These are phyloP conservation scores for Penicillium odoratum DNA, from an alignment of 495 filamentous ascomycete genomes.

Conservation along the genomic window DNA sequence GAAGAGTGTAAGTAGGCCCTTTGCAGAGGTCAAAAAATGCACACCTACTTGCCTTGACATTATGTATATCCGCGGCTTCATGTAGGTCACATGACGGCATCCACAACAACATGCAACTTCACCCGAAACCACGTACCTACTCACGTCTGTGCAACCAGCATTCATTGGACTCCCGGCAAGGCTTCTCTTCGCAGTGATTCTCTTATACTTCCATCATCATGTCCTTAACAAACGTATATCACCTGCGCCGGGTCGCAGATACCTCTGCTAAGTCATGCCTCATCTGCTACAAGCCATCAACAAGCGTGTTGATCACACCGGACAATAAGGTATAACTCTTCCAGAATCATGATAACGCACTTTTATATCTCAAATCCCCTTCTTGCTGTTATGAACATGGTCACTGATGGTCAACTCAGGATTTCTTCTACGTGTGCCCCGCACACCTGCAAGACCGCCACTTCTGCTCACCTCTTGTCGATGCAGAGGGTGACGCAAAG, in stretches of 20 bases:
- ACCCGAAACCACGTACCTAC: neutral
- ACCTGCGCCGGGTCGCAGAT: conserved; percentile 86
- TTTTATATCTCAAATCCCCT: too few relatives aligned
- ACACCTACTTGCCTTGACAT: neutral
- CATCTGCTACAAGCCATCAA: conserved; percentile 87
- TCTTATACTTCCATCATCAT: conserved; percentile 25
- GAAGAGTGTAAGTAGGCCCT: neutral
- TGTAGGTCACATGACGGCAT: conserved; percentile 11
- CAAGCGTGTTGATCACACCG: conserved; percentile 82
- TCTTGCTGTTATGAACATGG: neutral
- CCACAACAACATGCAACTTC: conserved; percentile 7
- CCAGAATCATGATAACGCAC: too few relatives aligned
- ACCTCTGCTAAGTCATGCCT: conserved; percentile 77
- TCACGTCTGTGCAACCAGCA: neutral
- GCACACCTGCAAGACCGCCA: conserved; percentile 80
- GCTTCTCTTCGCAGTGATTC: neutral
- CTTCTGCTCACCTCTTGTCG: conserved; percentile 78
- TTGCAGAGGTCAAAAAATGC: neutral
- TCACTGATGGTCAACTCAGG: conserved; percentile 49
- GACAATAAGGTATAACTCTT: conserved; percentile 73
- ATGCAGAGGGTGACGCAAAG: conserved; percentile 70
- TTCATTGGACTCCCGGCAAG: neutral
- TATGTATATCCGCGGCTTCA: conserved; percentile 1
- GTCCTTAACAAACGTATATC: conserved; percentile 78
- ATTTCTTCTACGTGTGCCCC: conserved; percentile 91